These are phyloP conservation scores for Kwoniella mangroviensis DNA, from an alignment of 768 basidiomycete genomes.

Conservation along the genomic window DNA sequence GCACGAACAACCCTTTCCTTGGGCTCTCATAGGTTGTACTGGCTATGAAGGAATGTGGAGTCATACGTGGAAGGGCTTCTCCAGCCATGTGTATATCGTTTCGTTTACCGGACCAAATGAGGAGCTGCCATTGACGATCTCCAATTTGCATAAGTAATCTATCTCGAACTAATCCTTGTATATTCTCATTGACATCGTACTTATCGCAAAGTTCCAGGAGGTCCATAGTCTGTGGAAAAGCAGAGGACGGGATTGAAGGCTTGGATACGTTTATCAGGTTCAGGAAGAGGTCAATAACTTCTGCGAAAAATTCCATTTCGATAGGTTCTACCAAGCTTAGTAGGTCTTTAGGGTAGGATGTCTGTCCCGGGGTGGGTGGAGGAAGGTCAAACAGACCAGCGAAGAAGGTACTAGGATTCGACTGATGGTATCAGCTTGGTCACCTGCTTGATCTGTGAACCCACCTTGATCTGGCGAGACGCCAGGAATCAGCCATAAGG, in stretches of 20 bases:
- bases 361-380: neutral
- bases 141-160: neutral
- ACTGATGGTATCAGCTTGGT: neutral
- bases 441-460: neutral
- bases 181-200: conserved; percentile 8
- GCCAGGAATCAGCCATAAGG: conserved; percentile 1
- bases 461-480: conserved; percentile 14
- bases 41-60: neutral
- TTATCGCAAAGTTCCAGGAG: conserved; percentile 11
- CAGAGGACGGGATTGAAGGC: neutral
- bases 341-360: neutral
- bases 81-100: neutral
- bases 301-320: neutral
- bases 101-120: neutral
- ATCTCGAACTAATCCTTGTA: neutral
- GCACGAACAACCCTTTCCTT: neutral
- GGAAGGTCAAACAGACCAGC: neutral
- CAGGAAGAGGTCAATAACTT: conserved; percentile 12
- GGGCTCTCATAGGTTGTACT: neutral
- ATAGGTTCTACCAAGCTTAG: neutral
- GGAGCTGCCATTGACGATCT: neutral
- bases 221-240: neutral
- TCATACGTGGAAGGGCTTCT: neutral
- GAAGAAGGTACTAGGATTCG: neutral
- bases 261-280: conserved; percentile 12